Base-by-base conservation (phyloP, 768 basidiomycete genomes). In the Pulveroboletus sp. region DNA sequence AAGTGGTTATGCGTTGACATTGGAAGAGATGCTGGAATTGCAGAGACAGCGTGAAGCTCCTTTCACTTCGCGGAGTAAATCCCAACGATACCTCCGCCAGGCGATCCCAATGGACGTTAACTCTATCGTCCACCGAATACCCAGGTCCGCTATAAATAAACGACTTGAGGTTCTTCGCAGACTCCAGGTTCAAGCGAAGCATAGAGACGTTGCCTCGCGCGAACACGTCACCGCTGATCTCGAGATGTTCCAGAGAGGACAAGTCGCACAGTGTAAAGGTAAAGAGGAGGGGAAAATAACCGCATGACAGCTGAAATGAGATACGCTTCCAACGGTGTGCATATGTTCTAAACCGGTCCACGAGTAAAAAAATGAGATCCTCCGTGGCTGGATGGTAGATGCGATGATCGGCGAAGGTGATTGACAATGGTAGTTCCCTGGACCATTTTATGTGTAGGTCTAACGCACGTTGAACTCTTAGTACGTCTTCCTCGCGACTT, bases 1-100 rank as follows among this genome's bases (percentile, higher is more conserved):
- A 54, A 11, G 44, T 46, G 13, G 56, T 63, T n/a, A 64, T 39
- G 43, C 61, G 61, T 44, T 38, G 48, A 28, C 62, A 64, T 21
- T 36, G 40, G 9, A 33, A 24, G 2, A 62, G 55, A 17, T 37
- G 17, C 14, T 31, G 33, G n/a, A 55, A 42, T 13, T 53, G 51
- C n/a, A 46, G 44, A 43, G 35, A 30, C 13, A 52, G 5, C 13
- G 54, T 49, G n/a, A 13, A 37, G 27, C 49, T 52, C 27, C 10
- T n/a, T 7, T 54, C 48, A 13, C 11, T 7, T 21, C 44, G 51
- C 4, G 51, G 51, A 27, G 18, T 11, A 31, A 53, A 55, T 11
- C 39, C 50, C 21, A 63, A 49, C 1, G 63, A 54, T 7, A 54
- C 17, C 14, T 64, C 51, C 6, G 24, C 11, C 15, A 58, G 52